Evolutionary conservation across 1,139 yeast genomes (phyloP), one percentile per base, ranked within the genome.

Genomic region (Yamadazyma spencermartinsiae): DNA sequence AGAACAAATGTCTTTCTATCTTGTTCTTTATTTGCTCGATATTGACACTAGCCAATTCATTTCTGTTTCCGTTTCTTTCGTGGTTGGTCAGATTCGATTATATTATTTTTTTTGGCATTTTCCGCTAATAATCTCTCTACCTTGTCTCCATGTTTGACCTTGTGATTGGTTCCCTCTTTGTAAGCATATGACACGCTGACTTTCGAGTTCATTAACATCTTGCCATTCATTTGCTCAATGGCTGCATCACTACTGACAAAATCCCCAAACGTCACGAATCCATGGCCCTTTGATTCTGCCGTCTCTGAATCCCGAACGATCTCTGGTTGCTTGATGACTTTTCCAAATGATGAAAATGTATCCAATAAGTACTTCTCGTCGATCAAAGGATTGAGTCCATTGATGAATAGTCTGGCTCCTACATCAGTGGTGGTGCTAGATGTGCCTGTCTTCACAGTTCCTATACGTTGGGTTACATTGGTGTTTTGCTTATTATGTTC

Each of bases 391-490:
- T 82, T 86, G 39, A 90, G 64, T 49, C 86, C 83, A 20, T 86
- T 87, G 10, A 89, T 70, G 50, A 84, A 86, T 13, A 90, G 51
- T 42, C 80, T 80, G 4, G 97, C 95, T 1, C 95, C 90, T 10
- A 84, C 78, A 42, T 80, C 85, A 23, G 12, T 14, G 3, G 28
- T 19, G 10, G 31, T 38, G 26, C 28, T 38, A 6, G 44, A 30
- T 4, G 43, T 44, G 5, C 47, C 26, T 23, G 26, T 31, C 13
- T 28, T 15, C 13, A 16, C 17, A 8, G 33, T 30, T 19, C 33
- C 33, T 6, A 30, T 12, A 7, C 17, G 9, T 17, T 15, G 19
- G n/a, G 36, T n/a, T 11, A 15, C 29, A 15, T 45, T 24, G 16
- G 38, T 38, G 11, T 37, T 21, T 1, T 31, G 16, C 29, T 33